Evolutionary conservation across 2,329 filamentous ascomycete species (phyloP).

Genomic region (Arachnopeziza araneosa): DNA sequence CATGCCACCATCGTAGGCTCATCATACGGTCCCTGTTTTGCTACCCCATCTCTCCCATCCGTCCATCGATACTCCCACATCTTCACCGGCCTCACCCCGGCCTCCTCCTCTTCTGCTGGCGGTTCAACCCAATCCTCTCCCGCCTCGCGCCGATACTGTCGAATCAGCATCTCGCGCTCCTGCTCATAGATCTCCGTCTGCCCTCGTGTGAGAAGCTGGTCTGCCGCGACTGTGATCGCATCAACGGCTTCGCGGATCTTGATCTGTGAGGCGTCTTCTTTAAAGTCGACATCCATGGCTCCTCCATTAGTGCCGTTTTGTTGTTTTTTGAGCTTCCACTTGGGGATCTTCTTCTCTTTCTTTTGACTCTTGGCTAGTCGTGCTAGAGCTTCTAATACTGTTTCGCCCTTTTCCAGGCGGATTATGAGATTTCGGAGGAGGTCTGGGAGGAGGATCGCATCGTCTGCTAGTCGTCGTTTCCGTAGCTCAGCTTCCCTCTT

Average conservation of each 20-base stretch:
- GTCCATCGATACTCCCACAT: conserved; percentile 94
- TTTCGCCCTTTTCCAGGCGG: conserved; percentile 74
- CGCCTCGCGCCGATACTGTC: conserved; percentile 78
- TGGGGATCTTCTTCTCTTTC: conserved; percentile 54
- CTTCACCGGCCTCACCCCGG: conserved; percentile 24
- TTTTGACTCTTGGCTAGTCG: conserved; percentile 65
- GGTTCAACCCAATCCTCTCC: conserved; percentile 76
- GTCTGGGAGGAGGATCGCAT: conserved; percentile 67
- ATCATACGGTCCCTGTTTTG: conserved; percentile 83
- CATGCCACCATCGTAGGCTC: conserved; percentile 81
- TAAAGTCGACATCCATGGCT: conserved; percentile 64
- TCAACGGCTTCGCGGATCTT: conserved; percentile 70
- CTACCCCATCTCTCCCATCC: conserved; percentile 74
- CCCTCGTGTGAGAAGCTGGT: conserved; percentile 76
- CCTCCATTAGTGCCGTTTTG: conserved; percentile 42
- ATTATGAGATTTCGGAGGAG: conserved; percentile 68
- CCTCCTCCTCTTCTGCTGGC: conserved; percentile 30
- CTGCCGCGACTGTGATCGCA: conserved; percentile 81
- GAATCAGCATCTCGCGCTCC: conserved; percentile 75
- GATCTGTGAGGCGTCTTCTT: conserved; percentile 59
- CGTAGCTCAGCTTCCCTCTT: conserved; percentile 74
- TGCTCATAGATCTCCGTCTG: conserved; percentile 88
- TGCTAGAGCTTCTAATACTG: conserved; percentile 79
- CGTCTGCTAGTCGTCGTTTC: conserved; percentile 66
- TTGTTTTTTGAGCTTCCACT: conserved; percentile 68